Evolutionary conservation across 495 filamentous ascomycete species (phyloP), one percentile per base, ranked within the genome.

Genomic region (Aspergillus taichungensis): DNA sequence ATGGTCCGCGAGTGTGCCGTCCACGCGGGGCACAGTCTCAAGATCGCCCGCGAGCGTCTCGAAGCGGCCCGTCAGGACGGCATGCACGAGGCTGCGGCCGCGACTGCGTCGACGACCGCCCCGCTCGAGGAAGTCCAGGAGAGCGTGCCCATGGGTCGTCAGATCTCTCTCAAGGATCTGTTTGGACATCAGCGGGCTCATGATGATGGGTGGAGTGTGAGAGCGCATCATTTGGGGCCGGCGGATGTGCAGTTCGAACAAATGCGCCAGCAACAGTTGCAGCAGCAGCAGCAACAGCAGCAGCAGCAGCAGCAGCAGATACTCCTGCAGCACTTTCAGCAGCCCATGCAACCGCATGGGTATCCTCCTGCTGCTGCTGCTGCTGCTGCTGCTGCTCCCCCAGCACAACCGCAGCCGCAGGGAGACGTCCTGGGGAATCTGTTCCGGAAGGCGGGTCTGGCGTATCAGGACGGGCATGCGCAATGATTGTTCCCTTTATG

Each of bases 1-100:
- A 53, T 75, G 45, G 77, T 84, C 27, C 57, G 62, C 27, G 73
- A 77, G 32, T 79, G 77, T 53, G 77, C 78, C 1, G 52, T 59
- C 8, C 67, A 68, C 49, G 76, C 75, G 0, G 73, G 72, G 13
- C 51, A 61, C 30, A 76, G 69, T 33, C 37, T 72, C 39, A 67
- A 65, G 52, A 42, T 64, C 27, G 68, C 67, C 3, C 69, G 66
- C 10, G 63, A 69, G 41, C 63, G 65, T 7, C 39, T 68, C 29
- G 64, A 73, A 35, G 59, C 67, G 6, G 51, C 60, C 35, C 66
- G 61, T 27, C 67, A 68, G 49, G 60, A 64, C 40, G 64, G 60
- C 6, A 12, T 68, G 34, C 64, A 68, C 34, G 51, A 54, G 30
- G 68, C 64, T 11, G 66, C 66, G 3, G 60, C 55, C 0, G 58